Evolutionary conservation across 805 yeast species (phyloP).

Genomic region (Starmerella bombi): DNA sequence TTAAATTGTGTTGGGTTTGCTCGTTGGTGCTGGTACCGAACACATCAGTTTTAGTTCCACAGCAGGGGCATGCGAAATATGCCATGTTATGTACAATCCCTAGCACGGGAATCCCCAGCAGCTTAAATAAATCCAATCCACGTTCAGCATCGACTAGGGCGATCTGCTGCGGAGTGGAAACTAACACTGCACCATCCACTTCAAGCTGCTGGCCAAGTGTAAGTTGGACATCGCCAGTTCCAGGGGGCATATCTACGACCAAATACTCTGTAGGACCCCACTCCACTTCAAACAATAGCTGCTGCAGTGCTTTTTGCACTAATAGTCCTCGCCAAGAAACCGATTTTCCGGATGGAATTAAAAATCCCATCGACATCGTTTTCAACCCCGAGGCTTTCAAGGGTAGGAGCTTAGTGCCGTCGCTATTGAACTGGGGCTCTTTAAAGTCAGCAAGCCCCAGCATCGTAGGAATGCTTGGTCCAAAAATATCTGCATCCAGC

Average conservation of each 20-base stretch:
- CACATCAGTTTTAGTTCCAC: slow-evolving; percentile 57
- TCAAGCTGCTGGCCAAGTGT: slow-evolving; percentile 68
- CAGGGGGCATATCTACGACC: slow-evolving; percentile 80
- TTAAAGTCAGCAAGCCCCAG: slow-evolving; percentile 42
- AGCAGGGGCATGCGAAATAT: slow-evolving; percentile 58
- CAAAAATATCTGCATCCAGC: slow-evolving; percentile 71
- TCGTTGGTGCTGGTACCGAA: slow-evolving; percentile 50
- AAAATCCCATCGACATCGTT: slow-evolving; percentile 82
- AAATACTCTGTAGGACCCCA: slow-evolving; percentile 53
- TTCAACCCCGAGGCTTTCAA: slow-evolving; percentile 60
- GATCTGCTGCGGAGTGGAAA: slow-evolving; percentile 76
- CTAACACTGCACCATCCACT: slow-evolving; percentile 69
- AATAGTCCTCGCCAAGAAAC: slow-evolving; percentile 78
- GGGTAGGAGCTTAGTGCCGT: slow-evolving; percentile 46
- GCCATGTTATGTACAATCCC: slow-evolving; percentile 83
- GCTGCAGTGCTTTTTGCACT: slow-evolving; percentile 80
- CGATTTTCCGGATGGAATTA: slow-evolving; percentile 49
- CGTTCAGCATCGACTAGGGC: slow-evolving; percentile 69
- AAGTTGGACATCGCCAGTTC: slow-evolving; percentile 78
- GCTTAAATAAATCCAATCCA: slow-evolving; percentile 66
- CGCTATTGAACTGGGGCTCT: slow-evolving; percentile 45
- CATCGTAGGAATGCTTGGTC: slow-evolving; percentile 69
- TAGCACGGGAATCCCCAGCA: slow-evolving; percentile 54
- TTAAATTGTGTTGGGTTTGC: slow-evolving; percentile 31
- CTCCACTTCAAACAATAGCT: slow-evolving; percentile 65